Evolutionary conservation across 768 basidiomycete species (phyloP).

Genomic region (Lactarius indigo): DNA sequence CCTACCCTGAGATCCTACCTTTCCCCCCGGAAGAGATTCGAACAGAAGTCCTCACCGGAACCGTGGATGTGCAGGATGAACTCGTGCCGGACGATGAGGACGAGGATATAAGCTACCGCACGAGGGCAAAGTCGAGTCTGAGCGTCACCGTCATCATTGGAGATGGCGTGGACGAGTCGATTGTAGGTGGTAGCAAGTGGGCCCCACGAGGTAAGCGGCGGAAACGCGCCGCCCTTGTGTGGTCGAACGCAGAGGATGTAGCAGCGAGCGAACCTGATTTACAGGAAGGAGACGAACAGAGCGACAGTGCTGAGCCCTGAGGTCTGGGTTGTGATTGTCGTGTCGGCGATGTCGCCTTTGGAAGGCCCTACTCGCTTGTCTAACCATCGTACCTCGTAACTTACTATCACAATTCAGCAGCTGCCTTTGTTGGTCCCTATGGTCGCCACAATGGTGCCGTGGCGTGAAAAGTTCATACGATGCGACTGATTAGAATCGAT

Average conservation of each 20-base stretch:
- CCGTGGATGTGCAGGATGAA: conserved; percentile 75
- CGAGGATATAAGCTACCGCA: conserved; percentile 59
- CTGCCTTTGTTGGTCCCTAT: background rate
- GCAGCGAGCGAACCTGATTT: background rate
- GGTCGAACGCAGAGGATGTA: background rate
- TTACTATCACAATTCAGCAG: background rate
- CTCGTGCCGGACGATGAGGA: conserved; percentile 71
- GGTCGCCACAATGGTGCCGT: background rate
- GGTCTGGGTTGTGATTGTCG: background rate
- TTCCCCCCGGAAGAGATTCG: conserved; percentile 60
- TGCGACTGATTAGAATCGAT: background rate
- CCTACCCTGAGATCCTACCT: conserved; percentile 68
- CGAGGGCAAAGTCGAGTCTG: conserved; percentile 68
- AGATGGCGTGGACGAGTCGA: conserved; percentile 50
- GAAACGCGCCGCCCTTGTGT: background rate
- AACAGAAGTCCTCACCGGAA: conserved; percentile 61
- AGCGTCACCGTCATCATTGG: conserved; percentile 57
- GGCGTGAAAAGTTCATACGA: background rate
- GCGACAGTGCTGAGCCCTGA: conserved; percentile 2
- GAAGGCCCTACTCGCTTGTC: background rate
- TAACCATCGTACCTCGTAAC: too few species aligned
- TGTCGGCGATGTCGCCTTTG: background rate
- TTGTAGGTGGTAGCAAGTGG: conserved; percentile 24
- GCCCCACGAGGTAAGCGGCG: conserved; percentile 23
- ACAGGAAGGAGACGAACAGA: conserved; percentile 3